Evolutionary conservation across 495 filamentous ascomycete species (phyloP), one percentile per base, ranked within the genome.

Genomic region (Neurospora hispaniola): DNA sequence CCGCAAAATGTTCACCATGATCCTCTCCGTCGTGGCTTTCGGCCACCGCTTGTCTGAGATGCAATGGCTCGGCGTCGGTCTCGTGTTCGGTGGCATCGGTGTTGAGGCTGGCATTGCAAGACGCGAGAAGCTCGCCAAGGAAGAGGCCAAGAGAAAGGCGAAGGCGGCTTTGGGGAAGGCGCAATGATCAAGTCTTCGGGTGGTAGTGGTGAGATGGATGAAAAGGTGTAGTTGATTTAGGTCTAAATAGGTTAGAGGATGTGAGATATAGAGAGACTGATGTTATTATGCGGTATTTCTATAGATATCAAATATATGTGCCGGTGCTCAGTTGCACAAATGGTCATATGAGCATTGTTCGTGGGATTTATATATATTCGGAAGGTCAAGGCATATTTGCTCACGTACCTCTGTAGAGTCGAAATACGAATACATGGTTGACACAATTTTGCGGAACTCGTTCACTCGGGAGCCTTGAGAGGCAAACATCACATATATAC

Each of bases 1-100:
- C 62, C 86, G 96, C 75, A 99, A 99, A 84, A 99, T 99, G 96
- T 86, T 98, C 79, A 98, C 94, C 73, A 99, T 99, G 96, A 92
- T 98, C 74, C 86, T 99, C 59, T 95, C 92, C 73, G 96, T 99
- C 38, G 85, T 98, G 70, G 93, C 92, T 85, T 99, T 98, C 81
- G 96, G 96, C 40, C 96, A 99, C 80, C 87, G 87, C 70, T 85
- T 99, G 70, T 91, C 87, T 27, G 81, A 84, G 43, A 96, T 94
- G 85, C 96, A 99, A 83, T 82, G 93, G 92, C 84, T 97, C 39
- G 96, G 96, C 70, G 94, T 99, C 48, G 90, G 86, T 0, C 86
- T 99, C 73, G 96, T 99, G 5, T 99, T 99, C 83, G 93, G 94
- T 41, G 96, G 96, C 43, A 92, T 99, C 80, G 96, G 94, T 66